phyloP scores from a whole-genome alignment of 2,329 filamentous ascomycete genomes.

The Diaporthe citrichinensis region DNA sequence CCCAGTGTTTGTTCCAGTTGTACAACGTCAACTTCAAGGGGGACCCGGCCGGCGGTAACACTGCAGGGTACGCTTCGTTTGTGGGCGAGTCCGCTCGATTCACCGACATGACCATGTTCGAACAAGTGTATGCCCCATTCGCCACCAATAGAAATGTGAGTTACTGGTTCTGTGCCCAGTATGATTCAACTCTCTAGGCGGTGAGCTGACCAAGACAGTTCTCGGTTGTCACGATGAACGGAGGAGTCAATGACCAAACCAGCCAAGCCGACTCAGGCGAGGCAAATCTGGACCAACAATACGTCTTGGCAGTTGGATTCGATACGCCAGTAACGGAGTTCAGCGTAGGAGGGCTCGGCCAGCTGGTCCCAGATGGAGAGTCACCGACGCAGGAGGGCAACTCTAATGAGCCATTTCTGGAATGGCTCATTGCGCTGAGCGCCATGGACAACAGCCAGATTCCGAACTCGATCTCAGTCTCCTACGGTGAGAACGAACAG shows the following conservation, averaged over 20 bases:
- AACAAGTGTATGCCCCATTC: slow-evolving; percentile 56
- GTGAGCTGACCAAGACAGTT: slow-evolving; percentile 46
- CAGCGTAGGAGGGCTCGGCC: slow-evolving; percentile 54
- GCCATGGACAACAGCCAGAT: slow-evolving; percentile 64
- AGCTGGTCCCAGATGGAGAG: slow-evolving; percentile 49
- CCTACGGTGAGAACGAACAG: slow-evolving; percentile 78
- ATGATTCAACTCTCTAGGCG: rapidly evolving
- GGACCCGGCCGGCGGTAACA: slow-evolving; percentile 59
- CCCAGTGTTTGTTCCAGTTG: slow-evolving; percentile 61
- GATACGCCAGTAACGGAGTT: slow-evolving; percentile 47
- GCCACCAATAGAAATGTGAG: slow-evolving; percentile 51
- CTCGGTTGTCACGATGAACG: slow-evolving; percentile 56
- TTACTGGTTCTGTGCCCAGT: rapidly evolving
- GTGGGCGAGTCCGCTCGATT: slow-evolving; percentile 64
- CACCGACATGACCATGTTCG: slow-evolving; percentile 57
- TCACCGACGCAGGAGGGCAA: slow-evolving; percentile 53
- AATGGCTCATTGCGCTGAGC: slow-evolving; percentile 72
- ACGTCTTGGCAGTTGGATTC: slow-evolving; percentile 43
- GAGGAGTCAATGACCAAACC: slow-evolving; percentile 57
- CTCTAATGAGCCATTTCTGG: slow-evolving; percentile 77
- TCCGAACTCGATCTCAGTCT: slow-evolving; percentile 73
- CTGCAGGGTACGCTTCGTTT: slow-evolving; percentile 65
- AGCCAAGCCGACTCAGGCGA: slow-evolving; percentile 44
- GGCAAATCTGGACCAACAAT: slow-evolving; percentile 49
- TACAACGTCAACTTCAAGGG: slow-evolving; percentile 64